Conservation (phyloP, 768 basidiomycete species). For the Flagelloscypha sp. region DNA sequence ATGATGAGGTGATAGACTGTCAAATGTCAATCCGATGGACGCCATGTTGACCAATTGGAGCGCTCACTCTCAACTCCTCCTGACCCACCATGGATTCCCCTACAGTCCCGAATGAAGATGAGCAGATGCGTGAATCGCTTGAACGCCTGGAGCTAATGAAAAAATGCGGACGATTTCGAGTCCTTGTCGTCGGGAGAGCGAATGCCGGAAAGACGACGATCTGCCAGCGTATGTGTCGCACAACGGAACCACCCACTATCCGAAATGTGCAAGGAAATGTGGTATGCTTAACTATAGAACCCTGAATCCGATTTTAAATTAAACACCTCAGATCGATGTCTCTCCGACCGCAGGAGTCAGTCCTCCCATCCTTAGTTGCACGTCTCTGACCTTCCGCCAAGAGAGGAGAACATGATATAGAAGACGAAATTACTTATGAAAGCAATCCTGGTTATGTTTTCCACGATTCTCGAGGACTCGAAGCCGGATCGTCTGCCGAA, state of each 20-base stretch:
- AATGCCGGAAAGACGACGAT: constrained; percentile 26
- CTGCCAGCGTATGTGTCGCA: constrained; percentile 18
- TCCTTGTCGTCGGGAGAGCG: constrained; percentile 23
- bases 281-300: too few relatives aligned
- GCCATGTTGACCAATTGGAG: too few relatives aligned
- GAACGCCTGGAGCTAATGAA: too few relatives aligned
- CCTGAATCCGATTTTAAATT: too few relatives aligned
- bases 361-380: constrained; percentile 3
- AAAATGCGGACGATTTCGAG: constrained; percentile 16
- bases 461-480: constrained; percentile 35
- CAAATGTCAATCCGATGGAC: too few relatives aligned
- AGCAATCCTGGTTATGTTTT: constrained; percentile 28
- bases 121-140: too few relatives aligned
- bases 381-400: constrained; percentile 4
- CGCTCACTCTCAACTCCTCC: too few relatives aligned
- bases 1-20: too few relatives aligned
- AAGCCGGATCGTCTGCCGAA: constrained; percentile 24
- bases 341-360: too few relatives aligned
- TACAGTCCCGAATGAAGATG: too few relatives aligned
- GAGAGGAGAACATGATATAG: constrained; percentile 28
- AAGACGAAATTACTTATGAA: constrained; percentile 20
- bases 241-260: constrained; percentile 16
- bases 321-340: too few relatives aligned
- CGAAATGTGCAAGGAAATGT: constrained; percentile 9
- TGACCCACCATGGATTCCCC: too few relatives aligned